phyloP scores from a whole-genome alignment of 192 early-diverging fungal species.

The Tieghemiomyces parasiticus region DNA sequence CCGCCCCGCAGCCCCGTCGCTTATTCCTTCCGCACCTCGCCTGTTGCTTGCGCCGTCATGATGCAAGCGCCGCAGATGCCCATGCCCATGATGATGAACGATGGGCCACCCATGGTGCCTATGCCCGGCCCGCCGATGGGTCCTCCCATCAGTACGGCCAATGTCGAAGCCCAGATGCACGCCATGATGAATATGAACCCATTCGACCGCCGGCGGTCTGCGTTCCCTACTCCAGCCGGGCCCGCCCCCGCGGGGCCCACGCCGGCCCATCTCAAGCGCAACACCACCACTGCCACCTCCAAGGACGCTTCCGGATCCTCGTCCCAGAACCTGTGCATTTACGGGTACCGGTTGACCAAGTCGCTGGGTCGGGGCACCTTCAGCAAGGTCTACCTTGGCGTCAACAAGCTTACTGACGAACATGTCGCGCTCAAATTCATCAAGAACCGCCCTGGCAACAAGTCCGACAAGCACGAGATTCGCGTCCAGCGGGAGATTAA shows the following conservation, averaged over 20 bases:
- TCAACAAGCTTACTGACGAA: constrained; percentile 25
- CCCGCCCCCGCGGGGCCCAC: neutral
- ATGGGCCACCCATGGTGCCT: constrained; percentile 1
- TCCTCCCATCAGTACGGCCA: neutral
- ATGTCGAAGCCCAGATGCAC: constrained; percentile 6
- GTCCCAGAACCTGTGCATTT: no score
- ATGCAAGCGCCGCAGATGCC: constrained; percentile 6
- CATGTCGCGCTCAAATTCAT: constrained; percentile 55
- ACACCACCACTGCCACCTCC: neutral
- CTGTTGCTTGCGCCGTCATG: neutral
- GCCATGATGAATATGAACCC: constrained; percentile 10
- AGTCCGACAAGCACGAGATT: constrained; percentile 49
- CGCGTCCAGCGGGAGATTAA: constrained; percentile 64
- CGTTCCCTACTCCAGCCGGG: neutral
- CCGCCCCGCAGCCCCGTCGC: no score
- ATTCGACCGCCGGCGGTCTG: constrained; percentile 8
- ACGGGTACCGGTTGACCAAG: constrained; percentile 7
- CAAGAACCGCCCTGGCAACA: constrained; percentile 31
- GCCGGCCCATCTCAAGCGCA: neutral
- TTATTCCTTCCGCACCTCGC: neutral
- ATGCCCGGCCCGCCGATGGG: constrained; percentile 1
- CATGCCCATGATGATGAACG: constrained; percentile 9
- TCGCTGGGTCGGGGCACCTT: constrained; percentile 29
- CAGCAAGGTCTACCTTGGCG: constrained; percentile 30
- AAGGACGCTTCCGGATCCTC: neutral